Base-by-base conservation (phyloP, 495 filamentous ascomycete species). In the Penicillium bovifimosum region DNA sequence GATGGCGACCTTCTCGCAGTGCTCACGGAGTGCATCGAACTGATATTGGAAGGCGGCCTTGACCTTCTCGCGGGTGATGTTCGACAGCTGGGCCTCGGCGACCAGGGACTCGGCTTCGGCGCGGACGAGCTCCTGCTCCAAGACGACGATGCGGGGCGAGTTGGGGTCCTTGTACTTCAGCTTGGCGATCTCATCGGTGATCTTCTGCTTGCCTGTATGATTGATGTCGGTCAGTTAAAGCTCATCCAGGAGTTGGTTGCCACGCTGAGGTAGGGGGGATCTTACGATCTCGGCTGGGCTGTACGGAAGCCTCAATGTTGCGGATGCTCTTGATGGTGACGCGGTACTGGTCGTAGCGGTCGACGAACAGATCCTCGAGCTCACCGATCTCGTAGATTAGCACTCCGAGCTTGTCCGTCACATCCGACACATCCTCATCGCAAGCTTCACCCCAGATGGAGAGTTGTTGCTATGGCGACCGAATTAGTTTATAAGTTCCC, bases 161-260 rank as follows among this genome's bases (percentile, higher is more conserved):
- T 95, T 95, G 29, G 93, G 93, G 68, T 98, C 95, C 76, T 97
- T 97, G 83, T 97, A 98, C 72, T 98, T 98, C 47, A 98, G 82
- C 69, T 98, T 93, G 14, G 93, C 92, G 59, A 98, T 97, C 62
- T 97, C 89, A 66, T 98, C 95, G 64, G 90, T 96, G 70, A 98
- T 97, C 76, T 97, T 98, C 71, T 98, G 93, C 74, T 98, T 98
- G 66, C 91, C 90, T 74, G 41, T 14, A 47, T 6, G 16, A 56
- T 41, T 35, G 32, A 29, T 44, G 44, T 29, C 8, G n/a, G 29
- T 66, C 35, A 58, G 55, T 36, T 31, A 27, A 5, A 18, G 18
- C 14, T 20, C 5, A 6, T 36, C n/a, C 18, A 14, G 31, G 16
- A 8, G n/a, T 48, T 16, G 24, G 11, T 17, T 18, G n/a, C 7